Evolutionary conservation across 352 stramenopile genomes (phyloP).

Genomic region (Globisporangium mamillatum): DNA sequence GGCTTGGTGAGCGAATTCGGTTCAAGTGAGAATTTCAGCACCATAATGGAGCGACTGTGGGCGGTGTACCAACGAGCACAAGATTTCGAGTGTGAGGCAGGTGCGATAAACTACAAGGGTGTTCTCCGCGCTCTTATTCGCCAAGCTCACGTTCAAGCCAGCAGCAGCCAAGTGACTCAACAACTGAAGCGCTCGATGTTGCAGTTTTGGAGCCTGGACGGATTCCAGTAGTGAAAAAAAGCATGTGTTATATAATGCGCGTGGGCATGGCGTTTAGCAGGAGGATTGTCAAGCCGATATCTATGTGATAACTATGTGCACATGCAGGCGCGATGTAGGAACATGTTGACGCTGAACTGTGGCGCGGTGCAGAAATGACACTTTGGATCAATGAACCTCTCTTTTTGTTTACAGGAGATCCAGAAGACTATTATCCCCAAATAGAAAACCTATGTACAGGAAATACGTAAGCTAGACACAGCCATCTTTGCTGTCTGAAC

Average conservation of each 20-base stretch:
- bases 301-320: no score
- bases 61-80: conserved; percentile 2
- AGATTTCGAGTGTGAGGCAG: neutral
- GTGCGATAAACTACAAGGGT: conserved; percentile 1
- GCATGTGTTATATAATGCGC: neutral
- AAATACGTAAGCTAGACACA: no score
- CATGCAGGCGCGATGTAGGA: no score
- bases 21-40: neutral
- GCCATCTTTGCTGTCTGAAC: no score
- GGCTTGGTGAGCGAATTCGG: conserved; percentile 13
- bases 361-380: no score
- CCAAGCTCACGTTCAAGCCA: conserved; percentile 4
- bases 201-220: conserved; percentile 17
- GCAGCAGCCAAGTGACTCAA: neutral
- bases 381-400: no score
- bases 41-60: conserved; percentile 15
- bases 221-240: conserved; percentile 13
- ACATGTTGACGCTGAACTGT: no score
- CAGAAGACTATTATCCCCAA: no score
- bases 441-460: no score
- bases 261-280: no score
- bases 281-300: no score
- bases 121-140: conserved; percentile 7
- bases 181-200: conserved; percentile 10
- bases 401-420: no score